Evolutionary conservation across 441 rosid species (phyloP).

Genomic region (Adansonia madagascariensis): DNA sequence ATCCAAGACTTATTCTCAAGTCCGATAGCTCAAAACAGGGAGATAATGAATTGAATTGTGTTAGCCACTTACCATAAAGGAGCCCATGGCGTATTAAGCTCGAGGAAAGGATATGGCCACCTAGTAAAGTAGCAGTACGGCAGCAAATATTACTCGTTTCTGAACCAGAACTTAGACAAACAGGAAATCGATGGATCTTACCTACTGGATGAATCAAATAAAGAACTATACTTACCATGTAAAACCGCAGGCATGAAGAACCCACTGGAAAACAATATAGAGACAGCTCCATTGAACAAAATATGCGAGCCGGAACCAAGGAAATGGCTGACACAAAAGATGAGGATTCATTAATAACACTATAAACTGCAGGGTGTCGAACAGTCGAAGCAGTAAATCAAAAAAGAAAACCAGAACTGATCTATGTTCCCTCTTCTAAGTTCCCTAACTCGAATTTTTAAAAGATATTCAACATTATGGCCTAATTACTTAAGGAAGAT

Average conservation of each 20-base stretch:
- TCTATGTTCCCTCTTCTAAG: not conserved
- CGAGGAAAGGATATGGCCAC: conserved; percentile 94
- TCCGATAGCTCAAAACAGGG: not conserved
- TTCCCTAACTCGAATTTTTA: not conserved
- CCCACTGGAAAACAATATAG: conserved; percentile 82
- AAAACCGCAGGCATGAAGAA: conserved; percentile 78
- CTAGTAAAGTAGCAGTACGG: conserved; percentile 37
- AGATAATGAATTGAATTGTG: not conserved
- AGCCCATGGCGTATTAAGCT: conserved; percentile 64
- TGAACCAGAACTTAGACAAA: not conserved
- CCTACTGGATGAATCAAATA: not conserved
- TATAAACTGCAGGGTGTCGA: no score
- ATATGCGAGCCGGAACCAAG: conserved; percentile 81
- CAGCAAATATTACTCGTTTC: not conserved
- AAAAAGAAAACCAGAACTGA: not conserved
- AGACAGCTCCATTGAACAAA: conserved; percentile 83
- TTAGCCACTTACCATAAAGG: conserved; percentile 59
- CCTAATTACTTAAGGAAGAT: not conserved
- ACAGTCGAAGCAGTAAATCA: not conserved
- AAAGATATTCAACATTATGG: not conserved
- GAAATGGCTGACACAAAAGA: conserved; percentile 61
- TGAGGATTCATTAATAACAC: not conserved
- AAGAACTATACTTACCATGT: conserved; percentile 53
- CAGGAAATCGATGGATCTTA: not conserved
- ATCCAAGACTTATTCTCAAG: not conserved